Evolutionary conservation across 306 rosid species (phyloP), one percentile per base, ranked within the genome.

Genomic region (Quercus suber): DNA sequence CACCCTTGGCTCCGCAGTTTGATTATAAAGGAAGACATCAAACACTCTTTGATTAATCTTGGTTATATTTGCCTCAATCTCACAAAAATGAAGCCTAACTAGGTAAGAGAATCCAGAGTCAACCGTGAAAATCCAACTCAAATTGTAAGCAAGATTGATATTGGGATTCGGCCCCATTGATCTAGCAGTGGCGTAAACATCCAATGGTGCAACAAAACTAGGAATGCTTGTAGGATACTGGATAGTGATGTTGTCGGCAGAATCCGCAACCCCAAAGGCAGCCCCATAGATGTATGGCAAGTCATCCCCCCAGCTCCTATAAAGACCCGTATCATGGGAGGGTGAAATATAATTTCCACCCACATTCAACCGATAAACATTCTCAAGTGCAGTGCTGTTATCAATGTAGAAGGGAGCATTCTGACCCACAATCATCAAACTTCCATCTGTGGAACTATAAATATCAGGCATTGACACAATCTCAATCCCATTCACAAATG

Each of bases 401-500:
- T 84, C 98, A 77, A 87, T 75, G n/a, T 15, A 12, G 69, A 75
- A 80, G 23, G 86, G 1, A 80, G 60, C 1, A 1, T 3, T 0
- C 5, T 80, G 86, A 69, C 93, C 96, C 61, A 90, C 98, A 58
- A 90, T 57, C 89, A 76, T 2, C 4, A 85, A 14, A 51, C 51
- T 53, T 49, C 83, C 89, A 78, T 76, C 89, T 1, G 83, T 25
- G 7, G 86, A 21, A 70, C 85, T 81, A 78, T 93, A 96, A 78
- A 93, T 81, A 71, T 93, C 99, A 6, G 97, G 90, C 94, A 91
- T 89, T 2, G 98, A 91, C 67, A 96, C 88, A 78, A 96, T 72
- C 89, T 93, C 99, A 64, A 96, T 90, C 83, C 99, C 99, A 80
- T 96, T 96, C n/a, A 93, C 92, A 82, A 93, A 96, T 0, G 97